A percentile compares a stretch with the other conserved stretches of the same genome.
These are phyloP conservation scores for Mrakia blollopis DNA, from an alignment of 768 basidiomycete genomes.

Conservation along the genomic window DNA sequence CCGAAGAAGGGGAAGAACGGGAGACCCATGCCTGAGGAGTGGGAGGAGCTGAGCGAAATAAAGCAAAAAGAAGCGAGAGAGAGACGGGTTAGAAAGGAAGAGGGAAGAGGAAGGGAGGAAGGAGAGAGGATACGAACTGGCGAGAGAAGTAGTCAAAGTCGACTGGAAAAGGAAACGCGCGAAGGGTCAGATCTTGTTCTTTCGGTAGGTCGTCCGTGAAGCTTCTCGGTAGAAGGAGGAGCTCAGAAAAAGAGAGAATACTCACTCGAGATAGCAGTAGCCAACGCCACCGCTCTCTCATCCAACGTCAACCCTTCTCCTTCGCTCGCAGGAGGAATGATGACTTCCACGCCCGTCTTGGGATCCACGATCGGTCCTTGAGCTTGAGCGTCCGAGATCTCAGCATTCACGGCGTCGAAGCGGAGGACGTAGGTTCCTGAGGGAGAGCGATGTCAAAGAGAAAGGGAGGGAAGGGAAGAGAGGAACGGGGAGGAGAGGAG, in stretches of 20 bases:
- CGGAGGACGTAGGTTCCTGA: slow-evolving; percentile 28
- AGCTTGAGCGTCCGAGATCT: slow-evolving; percentile 1
- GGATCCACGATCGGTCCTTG: not conserved
- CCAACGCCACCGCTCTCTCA: slow-evolving; percentile 27
- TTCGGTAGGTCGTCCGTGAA: no score
- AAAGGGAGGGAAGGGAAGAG: not conserved
- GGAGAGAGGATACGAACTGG: slow-evolving; percentile 47
- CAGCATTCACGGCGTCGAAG: slow-evolving; percentile 25
- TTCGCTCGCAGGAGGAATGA: not conserved
- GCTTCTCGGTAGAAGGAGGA: no score
- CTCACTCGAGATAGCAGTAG: slow-evolving; percentile 31
- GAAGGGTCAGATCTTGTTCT: not conserved
- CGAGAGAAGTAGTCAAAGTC: slow-evolving; percentile 33
- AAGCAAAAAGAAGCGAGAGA: slow-evolving; percentile 57
- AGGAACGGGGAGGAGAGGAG: not conserved
- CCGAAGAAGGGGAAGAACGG: slow-evolving; percentile 31
- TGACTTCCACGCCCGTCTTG: slow-evolving; percentile 9
- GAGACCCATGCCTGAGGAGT: slow-evolving; percentile 19
- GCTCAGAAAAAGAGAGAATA: not conserved
- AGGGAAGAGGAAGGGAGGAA: slow-evolving; percentile 76
- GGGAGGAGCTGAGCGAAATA: slow-evolving; percentile 22
- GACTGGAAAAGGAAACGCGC: not conserved
- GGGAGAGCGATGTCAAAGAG: not conserved
- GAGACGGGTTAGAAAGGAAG: slow-evolving; percentile 68
- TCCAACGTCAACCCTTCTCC: slow-evolving; percentile 25